A percentile compares a stretch with the other conserved stretches of the same genome.
These are phyloP conservation scores for Phylloporus sp. DNA, from an alignment of 768 basidiomycete genomes.

Conservation along the genomic window DNA sequence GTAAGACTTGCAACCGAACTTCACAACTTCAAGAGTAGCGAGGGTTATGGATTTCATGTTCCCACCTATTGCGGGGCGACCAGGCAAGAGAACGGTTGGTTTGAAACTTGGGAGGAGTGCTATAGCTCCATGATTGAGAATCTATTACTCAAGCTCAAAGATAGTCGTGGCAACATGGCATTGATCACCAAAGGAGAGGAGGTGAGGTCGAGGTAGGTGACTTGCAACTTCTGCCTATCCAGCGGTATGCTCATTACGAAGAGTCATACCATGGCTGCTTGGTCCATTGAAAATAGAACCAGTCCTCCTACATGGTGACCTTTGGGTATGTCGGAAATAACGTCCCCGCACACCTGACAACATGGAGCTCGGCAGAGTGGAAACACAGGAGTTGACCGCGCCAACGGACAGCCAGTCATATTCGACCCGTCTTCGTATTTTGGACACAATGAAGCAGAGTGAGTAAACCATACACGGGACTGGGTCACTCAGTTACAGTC, in stretches of 20 bases:
- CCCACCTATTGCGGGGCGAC: constrained; percentile 78
- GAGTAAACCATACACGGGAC: constrained; percentile 22
- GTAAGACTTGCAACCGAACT: constrained; percentile 62
- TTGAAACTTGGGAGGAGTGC: constrained; percentile 64
- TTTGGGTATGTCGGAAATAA: constrained; percentile 54
- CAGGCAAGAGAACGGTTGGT: constrained; percentile 68
- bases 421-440: constrained; percentile 78
- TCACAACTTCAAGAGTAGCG: constrained; percentile 48
- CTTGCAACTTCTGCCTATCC: neutral
- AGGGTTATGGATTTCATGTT: constrained; percentile 64
- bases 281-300: constrained; percentile 54
- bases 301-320: constrained; percentile 71
- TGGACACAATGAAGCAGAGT: constrained; percentile 83
- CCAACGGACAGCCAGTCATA: constrained; percentile 56
- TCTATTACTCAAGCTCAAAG: constrained; percentile 44
- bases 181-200: constrained; percentile 50
- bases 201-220: constrained; percentile 42
- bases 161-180: constrained; percentile 38
- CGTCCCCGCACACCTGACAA: neutral
- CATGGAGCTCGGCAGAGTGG: constrained; percentile 48
- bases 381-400: constrained; percentile 57
- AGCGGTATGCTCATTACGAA: constrained; percentile 26
- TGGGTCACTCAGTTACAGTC: neutral
- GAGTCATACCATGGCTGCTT: constrained; percentile 71
- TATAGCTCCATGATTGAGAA: constrained; percentile 58